Base-by-base conservation (phyloP, 164 flowering plant species). In the Protea cynaroides region DNA sequence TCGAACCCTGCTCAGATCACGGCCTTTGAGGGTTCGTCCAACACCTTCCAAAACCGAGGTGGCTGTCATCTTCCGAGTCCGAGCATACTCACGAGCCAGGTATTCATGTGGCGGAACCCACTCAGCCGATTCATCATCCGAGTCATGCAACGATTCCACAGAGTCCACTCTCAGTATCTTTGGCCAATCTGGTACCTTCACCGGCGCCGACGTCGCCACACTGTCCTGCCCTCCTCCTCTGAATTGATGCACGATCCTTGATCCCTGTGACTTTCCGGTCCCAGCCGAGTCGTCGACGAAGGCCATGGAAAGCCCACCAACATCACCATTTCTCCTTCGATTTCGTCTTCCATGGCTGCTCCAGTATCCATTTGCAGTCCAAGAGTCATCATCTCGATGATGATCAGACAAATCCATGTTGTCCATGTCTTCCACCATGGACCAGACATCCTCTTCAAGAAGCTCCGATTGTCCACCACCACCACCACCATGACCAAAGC, bases 61-160 rank as follows among this genome's bases (percentile, higher is more conserved):
- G 23, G 78, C 82, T 56, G 73, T 78, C 67, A 46, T 49, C 61
- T 69, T 80, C 9, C 79, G 72, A 63, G 82, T 78, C 29, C 84
- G 71, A 0, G 75, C 78, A 55, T 75, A 68, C 70, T 75, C 79
- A 18, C 88, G 86, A 13, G 96, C 96, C 62, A 90, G 55, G 71
- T 86, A 92, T 83, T 86, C 98, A 68, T 92, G 98, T 8, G 98
- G 98, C 11, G 98, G 98, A 4, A 88, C 74, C 76, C 84, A 66
- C 68, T 86, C 92, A 58, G 70, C 62, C 8, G 74, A 29, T 4
- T 29, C 89, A 7, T 82, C 92, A 25, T 83, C 89, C 57, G 76
- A 74, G 57, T 83, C 89, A 24, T 72, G 83, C 58, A 84, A 24
- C 58, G 97, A 86, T 78, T 84, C 93, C 29, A 73, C 76, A 63